These are phyloP conservation scores for Cairneyella variabilis DNA, from an alignment of 495 filamentous ascomycete genomes.

Conservation along the genomic window DNA sequence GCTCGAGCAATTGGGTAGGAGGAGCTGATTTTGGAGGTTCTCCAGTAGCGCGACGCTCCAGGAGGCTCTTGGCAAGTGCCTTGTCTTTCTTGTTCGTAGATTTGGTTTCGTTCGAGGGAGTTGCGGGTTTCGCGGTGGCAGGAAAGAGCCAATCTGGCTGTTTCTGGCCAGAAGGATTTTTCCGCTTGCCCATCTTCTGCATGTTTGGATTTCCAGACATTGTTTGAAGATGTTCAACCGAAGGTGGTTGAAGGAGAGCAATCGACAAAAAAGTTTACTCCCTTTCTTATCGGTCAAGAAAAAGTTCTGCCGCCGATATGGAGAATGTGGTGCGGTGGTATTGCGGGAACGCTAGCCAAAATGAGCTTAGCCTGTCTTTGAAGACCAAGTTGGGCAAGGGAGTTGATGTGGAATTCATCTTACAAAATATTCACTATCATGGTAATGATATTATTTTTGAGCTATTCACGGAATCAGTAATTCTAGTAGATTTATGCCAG, in stretches of 20 bases:
- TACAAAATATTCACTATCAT: too few relatives aligned
- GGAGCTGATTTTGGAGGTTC: conserved; percentile 29
- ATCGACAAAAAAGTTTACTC: too few relatives aligned
- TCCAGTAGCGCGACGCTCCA: conserved; percentile 19
- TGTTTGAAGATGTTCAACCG: neutral
- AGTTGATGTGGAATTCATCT: too few relatives aligned
- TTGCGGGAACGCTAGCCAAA: neutral
- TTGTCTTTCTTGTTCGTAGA: conserved; percentile 21
- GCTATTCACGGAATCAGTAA: too few relatives aligned
- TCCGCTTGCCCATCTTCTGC: conserved; percentile 25
- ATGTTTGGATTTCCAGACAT: conserved; percentile 27
- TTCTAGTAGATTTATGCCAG: too few relatives aligned
- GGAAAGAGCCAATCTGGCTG: conserved; percentile 28
- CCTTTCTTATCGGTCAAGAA: conserved; percentile 6
- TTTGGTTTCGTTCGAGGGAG: conserved; percentile 3
- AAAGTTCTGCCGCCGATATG: conserved; percentile 5
- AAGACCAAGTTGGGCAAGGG: too few relatives aligned
- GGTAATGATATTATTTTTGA: too few relatives aligned
- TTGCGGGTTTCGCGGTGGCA: neutral
- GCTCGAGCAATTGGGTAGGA: conserved; percentile 55
- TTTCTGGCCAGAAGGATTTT: conserved; percentile 13
- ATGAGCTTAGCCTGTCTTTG: neutral
- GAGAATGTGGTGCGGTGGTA: neutral
- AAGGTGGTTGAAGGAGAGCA: too few relatives aligned
- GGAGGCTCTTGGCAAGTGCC: conserved; percentile 20